These are phyloP conservation scores for Colletotrichum noveboracense DNA, from an alignment of 2,329 filamentous ascomycete species.

Conservation along the genomic window DNA sequence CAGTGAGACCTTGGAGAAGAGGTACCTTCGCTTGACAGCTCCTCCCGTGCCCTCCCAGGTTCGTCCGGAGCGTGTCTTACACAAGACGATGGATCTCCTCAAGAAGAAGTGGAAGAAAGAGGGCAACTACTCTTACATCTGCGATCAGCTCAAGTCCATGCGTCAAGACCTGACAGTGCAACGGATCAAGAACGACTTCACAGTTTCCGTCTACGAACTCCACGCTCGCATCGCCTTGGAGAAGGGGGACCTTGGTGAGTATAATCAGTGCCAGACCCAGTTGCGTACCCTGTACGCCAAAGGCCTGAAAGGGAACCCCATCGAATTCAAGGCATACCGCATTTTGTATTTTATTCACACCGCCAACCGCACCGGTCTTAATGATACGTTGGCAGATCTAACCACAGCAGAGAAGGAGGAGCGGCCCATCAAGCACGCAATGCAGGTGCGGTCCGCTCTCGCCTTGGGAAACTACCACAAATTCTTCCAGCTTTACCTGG, in stretches of 20 bases:
- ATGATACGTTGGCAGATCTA: conserved; percentile 98
- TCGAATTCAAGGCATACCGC: conserved; percentile 99
- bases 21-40: conserved; percentile 90
- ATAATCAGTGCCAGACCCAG: conserved; percentile 99
- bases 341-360: conserved; percentile 99
- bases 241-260: conserved; percentile 99
- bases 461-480: conserved; percentile 96
- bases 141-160: conserved; percentile 98
- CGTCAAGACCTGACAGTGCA: conserved; percentile 98
- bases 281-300: conserved; percentile 88
- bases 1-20: conserved; percentile 86
- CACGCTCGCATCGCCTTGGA: conserved; percentile 97
- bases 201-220: conserved; percentile 94
- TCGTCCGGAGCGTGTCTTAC: conserved; percentile 79
- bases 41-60: conserved; percentile 89
- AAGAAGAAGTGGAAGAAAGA: conserved; percentile 96
- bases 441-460: conserved; percentile 88
- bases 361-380: conserved; percentile 96
- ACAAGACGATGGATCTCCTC: conserved; percentile 84
- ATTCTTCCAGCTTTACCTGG: conserved; percentile 95
- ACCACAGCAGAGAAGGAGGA: conserved; percentile 94
- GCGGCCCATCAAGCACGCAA: conserved; percentile 83
- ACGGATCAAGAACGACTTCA: conserved; percentile 95
- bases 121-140: conserved; percentile 95
- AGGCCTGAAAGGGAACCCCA: conserved; percentile 85